A percentile compares a stretch with the other conserved stretches of the same genome.
Conservation (phyloP, 2,329 filamentous ascomycete genomes). For the Calonectria fujianensis region DNA sequence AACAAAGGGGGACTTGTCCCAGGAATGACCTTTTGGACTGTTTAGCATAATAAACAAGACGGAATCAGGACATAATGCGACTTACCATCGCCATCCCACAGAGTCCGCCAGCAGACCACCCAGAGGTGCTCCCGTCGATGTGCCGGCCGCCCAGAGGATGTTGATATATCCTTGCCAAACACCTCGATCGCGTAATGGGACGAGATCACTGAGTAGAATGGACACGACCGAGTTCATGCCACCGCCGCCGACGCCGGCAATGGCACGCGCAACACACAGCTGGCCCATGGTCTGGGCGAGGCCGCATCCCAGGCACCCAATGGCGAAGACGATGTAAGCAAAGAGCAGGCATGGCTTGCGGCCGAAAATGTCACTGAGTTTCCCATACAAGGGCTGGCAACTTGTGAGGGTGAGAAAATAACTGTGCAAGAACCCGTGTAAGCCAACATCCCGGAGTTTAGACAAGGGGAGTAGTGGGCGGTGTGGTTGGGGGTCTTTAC, state of each 20-base stretch:
- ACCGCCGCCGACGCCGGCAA: slow-evolving; percentile 77
- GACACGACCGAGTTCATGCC: slow-evolving; percentile 82
- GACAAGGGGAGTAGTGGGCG: not conserved
- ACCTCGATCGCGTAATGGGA: slow-evolving; percentile 81
- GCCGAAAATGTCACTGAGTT: slow-evolving; percentile 82
- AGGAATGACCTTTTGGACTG: slow-evolving; percentile 77
- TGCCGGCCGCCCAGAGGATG: slow-evolving; percentile 81
- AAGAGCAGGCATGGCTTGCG: slow-evolving; percentile 80
- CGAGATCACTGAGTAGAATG: slow-evolving; percentile 80
- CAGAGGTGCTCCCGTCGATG: slow-evolving; percentile 80
- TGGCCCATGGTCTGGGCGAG: slow-evolving; percentile 78
- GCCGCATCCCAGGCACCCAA: slow-evolving; percentile 79
- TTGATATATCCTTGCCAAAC: slow-evolving; percentile 85
- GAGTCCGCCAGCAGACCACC: slow-evolving; percentile 83
- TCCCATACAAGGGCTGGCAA: slow-evolving; percentile 85
- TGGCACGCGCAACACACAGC: slow-evolving; percentile 77
- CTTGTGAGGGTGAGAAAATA: slow-evolving; percentile 85
- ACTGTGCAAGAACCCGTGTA: slow-evolving; percentile 55
- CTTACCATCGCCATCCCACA: slow-evolving; percentile 84
- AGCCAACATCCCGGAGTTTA: not conserved
- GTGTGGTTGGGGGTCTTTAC: slow-evolving; percentile 50
- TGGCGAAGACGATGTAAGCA: slow-evolving; percentile 77
- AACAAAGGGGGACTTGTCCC: slow-evolving; percentile 80
- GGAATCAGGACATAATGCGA: slow-evolving; percentile 2
- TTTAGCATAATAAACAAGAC: slow-evolving; percentile 2